Base-by-base conservation (phyloP, 306 rosid species). In the Delonix regia region DNA sequence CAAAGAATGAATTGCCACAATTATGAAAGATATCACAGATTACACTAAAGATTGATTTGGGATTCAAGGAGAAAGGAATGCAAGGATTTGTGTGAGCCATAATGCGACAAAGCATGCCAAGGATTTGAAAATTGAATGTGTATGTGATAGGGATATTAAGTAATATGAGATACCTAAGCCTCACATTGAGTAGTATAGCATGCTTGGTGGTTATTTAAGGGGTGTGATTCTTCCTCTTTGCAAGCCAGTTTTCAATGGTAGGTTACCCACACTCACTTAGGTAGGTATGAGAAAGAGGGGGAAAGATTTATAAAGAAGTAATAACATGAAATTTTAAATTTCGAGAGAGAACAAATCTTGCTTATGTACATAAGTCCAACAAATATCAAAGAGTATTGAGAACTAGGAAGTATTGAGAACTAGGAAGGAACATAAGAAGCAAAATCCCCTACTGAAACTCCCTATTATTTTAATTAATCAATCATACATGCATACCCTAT, bases 391-490 rank as follows among this genome's bases (percentile, higher is more conserved):
- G 33, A 13, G 63, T 52, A 27, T 16, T 14, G 25, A 38, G n/a
- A 52, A 52, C 64, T 33, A 71, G n/a, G 11, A 21, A 22, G 28
- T 52, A 27, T 16, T 14, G 25, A 38, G n/a, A 52, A 52, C 64
- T 33, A 71, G n/a, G 11, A 21, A 22, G 28, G 39, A 73, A 61
- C 38, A 49, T 38, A 63, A n/a, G 55, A 62, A 47, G 38, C 7
- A 75, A 60, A 30, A 61, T 48, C 16, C 62, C 27, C 22, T 62
- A 6, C 21, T 8, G 64, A 78, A 67, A 48, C 72, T 22, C 69
- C 73, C 76, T 48, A 71, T 39, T 15, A 78, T 36, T 59, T 65
- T 66, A 78, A 47, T 39, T 38, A 7, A 61, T 75, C 7, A 72
- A 64, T 51, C 74, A 60, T 11, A 66, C 44, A 61, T 51, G 73